Evolutionary conservation across 164 flowering plant genomes (phyloP).

Genomic region (Piper betle): DNA sequence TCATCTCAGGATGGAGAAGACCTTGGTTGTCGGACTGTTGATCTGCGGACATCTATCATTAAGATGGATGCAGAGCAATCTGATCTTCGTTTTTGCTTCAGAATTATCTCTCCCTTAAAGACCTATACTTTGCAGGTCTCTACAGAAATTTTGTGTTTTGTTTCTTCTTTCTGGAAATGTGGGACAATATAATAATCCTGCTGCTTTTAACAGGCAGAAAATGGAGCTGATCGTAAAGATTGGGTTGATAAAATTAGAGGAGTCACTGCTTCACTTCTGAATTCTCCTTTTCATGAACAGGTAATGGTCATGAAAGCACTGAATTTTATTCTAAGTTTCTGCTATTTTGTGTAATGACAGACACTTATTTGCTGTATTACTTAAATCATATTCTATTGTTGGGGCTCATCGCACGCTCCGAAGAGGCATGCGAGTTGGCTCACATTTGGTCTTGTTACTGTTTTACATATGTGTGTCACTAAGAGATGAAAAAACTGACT

Average conservation of each 20-base stretch:
- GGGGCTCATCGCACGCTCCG: too few relatives aligned
- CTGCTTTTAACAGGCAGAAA: constrained; percentile 64
- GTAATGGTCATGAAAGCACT: constrained; percentile 17
- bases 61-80: constrained; percentile 88
- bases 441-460: background rate
- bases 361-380: too few relatives aligned
- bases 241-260: constrained; percentile 87
- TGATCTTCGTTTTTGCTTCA: constrained; percentile 79
- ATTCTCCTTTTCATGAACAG: constrained; percentile 60
- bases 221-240: constrained; percentile 77
- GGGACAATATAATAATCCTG: background rate
- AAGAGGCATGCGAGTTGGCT: too few relatives aligned
- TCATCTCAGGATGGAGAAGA: constrained; percentile 41
- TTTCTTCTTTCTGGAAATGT: background rate
- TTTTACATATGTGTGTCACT: constrained; percentile 1
- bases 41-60: constrained; percentile 65
- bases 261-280: constrained; percentile 75
- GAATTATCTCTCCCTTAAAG: constrained; percentile 76
- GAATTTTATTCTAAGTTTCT: too few relatives aligned
- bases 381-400: background rate
- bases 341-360: too few relatives aligned
- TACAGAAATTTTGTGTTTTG: background rate
- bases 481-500: constrained; percentile 6
- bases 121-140: constrained; percentile 75
- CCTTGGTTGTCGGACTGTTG: constrained; percentile 51